Conservation (phyloP, 2,329 filamentous ascomycete genomes). For the Fusarium sp. region DNA sequence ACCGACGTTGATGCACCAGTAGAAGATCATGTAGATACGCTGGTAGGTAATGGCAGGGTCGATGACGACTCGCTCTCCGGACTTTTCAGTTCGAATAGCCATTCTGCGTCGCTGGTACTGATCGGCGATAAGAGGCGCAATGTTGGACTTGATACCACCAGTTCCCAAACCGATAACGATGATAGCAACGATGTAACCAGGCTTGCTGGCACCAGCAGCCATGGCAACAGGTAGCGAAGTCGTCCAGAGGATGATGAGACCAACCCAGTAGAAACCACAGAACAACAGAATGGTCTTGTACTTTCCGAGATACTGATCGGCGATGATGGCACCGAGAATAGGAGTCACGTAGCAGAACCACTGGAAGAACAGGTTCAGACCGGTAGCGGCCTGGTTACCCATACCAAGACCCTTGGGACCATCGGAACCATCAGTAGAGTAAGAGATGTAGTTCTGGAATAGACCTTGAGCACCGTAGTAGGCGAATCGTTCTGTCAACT, state of each 20-base stretch:
- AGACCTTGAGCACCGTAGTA: slow-evolving; percentile 66
- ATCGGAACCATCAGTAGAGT: slow-evolving; percentile 49
- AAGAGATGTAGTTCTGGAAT: slow-evolving; percentile 67
- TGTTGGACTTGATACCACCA: slow-evolving; percentile 77
- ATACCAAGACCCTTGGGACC: slow-evolving; percentile 65
- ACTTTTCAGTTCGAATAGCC: slow-evolving; percentile 60
- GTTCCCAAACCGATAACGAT: slow-evolving; percentile 74
- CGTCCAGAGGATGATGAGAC: slow-evolving; percentile 65
- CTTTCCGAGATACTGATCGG: slow-evolving; percentile 68
- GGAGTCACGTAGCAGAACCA: slow-evolving; percentile 61
- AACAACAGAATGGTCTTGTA: slow-evolving; percentile 72
- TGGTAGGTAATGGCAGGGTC: slow-evolving; percentile 75
- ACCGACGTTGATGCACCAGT: slow-evolving; percentile 80
- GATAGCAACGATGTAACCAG: slow-evolving; percentile 65
- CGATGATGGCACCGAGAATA: slow-evolving; percentile 65
- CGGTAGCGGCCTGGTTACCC: slow-evolving; percentile 66
- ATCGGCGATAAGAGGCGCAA: slow-evolving; percentile 69
- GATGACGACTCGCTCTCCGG: slow-evolving; percentile 71
- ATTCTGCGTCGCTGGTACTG: slow-evolving; percentile 69
- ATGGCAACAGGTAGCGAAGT: slow-evolving; percentile 58
- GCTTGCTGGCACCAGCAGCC: slow-evolving; percentile 56
- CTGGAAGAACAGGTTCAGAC: slow-evolving; percentile 67
- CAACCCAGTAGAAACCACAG: slow-evolving; percentile 67
- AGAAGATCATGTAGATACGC: slow-evolving; percentile 80
- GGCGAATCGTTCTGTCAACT: slow-evolving; percentile 68